phyloP scores from a whole-genome alignment of 768 basidiomycete genomes.

The Suillus tomentosus region DNA sequence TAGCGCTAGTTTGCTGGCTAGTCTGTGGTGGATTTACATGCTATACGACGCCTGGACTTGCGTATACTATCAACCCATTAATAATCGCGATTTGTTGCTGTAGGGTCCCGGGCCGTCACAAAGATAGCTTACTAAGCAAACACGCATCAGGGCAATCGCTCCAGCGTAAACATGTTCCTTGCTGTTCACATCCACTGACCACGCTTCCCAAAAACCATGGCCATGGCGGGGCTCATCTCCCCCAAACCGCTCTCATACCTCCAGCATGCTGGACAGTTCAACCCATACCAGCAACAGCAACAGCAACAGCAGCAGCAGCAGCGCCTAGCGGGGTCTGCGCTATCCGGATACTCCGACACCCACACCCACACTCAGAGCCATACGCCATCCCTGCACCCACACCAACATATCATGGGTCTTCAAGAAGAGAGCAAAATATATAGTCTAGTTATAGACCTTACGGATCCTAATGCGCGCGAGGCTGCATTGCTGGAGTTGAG shows the following conservation, averaged over 20 bases:
- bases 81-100: constrained; percentile 1
- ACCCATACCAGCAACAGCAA: constrained; percentile 58
- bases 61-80: constrained; percentile 5
- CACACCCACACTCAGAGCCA: neutral
- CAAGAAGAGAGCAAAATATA: constrained; percentile 88
- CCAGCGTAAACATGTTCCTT: neutral
- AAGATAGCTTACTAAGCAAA: neutral
- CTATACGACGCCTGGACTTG: constrained; percentile 7
- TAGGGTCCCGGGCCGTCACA: neutral
- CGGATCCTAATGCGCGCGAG: constrained; percentile 84
- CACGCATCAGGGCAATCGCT: neutral
- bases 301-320: constrained; percentile 19
- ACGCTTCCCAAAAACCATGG: constrained; percentile 9
- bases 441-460: constrained; percentile 82
- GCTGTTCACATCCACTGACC: constrained; percentile 4
- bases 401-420: constrained; percentile 54
- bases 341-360: constrained; percentile 52
- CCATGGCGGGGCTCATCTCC: constrained; percentile 65
- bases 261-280: constrained; percentile 61
- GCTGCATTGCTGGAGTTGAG: constrained; percentile 91
- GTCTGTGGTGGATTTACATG: constrained; percentile 8
- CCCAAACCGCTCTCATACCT: constrained; percentile 65
- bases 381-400: constrained; percentile 58
- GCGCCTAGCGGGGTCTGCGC: constrained; percentile 28
- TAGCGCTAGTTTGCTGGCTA: constrained; percentile 5